A percentile compares a stretch with the other conserved stretches of the same genome.
These are phyloP conservation scores for Ogataea pilisensis DNA, from an alignment of 805 yeast species.

Conservation along the genomic window DNA sequence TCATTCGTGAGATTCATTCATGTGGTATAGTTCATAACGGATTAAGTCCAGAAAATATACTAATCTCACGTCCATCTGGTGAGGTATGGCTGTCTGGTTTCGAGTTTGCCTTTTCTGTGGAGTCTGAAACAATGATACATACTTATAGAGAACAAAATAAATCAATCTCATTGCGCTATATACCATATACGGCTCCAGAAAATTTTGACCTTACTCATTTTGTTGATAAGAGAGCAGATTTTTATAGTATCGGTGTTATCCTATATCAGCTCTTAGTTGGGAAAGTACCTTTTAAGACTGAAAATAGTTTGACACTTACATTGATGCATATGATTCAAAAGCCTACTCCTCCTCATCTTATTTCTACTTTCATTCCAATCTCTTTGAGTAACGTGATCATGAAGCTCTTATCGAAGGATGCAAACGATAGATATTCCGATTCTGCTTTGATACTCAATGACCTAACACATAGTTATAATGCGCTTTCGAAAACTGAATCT, in stretches of 20 bases:
- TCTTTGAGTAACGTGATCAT: conserved; percentile 37
- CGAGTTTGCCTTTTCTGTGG: conserved; percentile 43
- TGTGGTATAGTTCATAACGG: conserved; percentile 46
- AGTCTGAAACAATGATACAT: conserved; percentile 38
- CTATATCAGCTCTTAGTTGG: conserved; percentile 46
- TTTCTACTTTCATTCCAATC: conserved; percentile 29
- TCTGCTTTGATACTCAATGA: conserved; percentile 35
- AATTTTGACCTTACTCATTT: conserved; percentile 36
- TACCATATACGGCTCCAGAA: conserved; percentile 51
- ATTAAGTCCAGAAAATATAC: conserved; percentile 35
- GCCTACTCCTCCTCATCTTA: conserved; percentile 37
- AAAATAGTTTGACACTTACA: conserved; percentile 36
- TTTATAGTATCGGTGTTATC: conserved; percentile 47
- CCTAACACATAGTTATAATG: conserved; percentile 25
- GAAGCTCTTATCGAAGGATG: conserved; percentile 39
- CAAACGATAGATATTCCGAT: conserved; percentile 36
- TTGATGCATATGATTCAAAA: conserved; percentile 37
- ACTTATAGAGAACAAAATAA: conserved; percentile 41
- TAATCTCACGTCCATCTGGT: conserved; percentile 30
- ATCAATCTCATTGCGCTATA: conserved; percentile 33
- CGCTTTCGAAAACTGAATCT: conserved; percentile 10
- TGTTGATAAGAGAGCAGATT: conserved; percentile 45
- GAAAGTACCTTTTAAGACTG: conserved; percentile 38
- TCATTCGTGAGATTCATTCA: conserved; percentile 33
- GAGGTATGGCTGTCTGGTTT: conserved; percentile 41